Base-by-base conservation (phyloP, 257 asterid genomes). In the Linderniella brevidens region DNA sequence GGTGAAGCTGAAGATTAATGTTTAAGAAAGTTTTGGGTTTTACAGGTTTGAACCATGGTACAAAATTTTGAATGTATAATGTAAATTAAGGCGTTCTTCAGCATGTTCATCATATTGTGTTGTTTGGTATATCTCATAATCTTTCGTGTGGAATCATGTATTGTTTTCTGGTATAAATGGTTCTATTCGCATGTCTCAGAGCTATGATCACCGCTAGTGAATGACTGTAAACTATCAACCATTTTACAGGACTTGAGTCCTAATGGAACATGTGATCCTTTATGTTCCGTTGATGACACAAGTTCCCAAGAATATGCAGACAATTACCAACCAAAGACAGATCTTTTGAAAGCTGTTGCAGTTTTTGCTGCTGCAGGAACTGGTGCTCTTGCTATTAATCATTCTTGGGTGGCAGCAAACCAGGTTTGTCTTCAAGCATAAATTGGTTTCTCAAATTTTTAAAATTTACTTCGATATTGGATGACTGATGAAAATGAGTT, bases 351-450 rank as follows among this genome's bases (percentile, higher is more conserved):
- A 71, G 98, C 94, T 46, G 63, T 78, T 65, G 94, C 96, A n/a
- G 12, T 88, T 70, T 68, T 88, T 32, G 86, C 70, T 0, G 83
- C 82, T 47, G 92, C 96, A 48, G 96, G 88, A 58, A 66, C 81
- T 17, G 98, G 94, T 40, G 65, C 94, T 11, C 32, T 88, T 32
- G 98, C 94, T 13, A 85, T 88, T 49, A 88, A 84, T 65, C 96
- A 84, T 63, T 76, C 94, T 19, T 88, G 96, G 96, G 96, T 88
- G 44, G 93, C 96, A 41, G 93, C 67, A 53, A 74, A 88, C 65
- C 98, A 88, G 95, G 98, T 84, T 66, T 56, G 16, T 58, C 42
- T 16, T 44, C 52, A 17, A 19, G 60, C 16, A 25, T 25, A 25
- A 25, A 25, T 6, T 25, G 32, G 32, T 16, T 5, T 13, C 11